Evolutionary conservation across 1,284 basidiomycete genomes (phyloP).

Genomic region (Dichomitus squalens): DNA sequence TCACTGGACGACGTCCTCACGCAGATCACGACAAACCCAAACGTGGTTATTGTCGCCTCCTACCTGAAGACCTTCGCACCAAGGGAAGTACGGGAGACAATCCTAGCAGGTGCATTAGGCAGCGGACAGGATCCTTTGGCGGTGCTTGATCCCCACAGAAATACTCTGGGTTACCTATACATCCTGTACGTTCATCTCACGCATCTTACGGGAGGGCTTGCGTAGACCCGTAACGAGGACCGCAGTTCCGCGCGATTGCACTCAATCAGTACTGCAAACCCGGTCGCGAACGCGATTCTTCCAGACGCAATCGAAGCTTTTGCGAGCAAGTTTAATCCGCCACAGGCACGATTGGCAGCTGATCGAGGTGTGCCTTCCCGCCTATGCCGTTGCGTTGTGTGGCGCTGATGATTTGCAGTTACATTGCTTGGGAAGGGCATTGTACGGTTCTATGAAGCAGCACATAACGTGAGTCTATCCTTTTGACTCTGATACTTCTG

Average conservation of each 20-base stretch:
- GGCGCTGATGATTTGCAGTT: constrained; percentile 27
- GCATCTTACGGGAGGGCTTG: constrained; percentile 2
- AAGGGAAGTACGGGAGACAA: constrained; percentile 24
- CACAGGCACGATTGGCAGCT: constrained; percentile 62
- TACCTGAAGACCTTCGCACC: constrained; percentile 23
- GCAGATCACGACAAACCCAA: constrained; percentile 17
- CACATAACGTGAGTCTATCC: constrained; percentile 25
- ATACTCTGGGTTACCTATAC: constrained; percentile 68
- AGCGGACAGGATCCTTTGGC: constrained; percentile 63
- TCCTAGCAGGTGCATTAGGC: constrained; percentile 43
- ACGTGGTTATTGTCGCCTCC: constrained; percentile 8
- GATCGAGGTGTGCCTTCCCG: constrained; percentile 55
- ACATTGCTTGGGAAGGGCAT: constrained; percentile 39
- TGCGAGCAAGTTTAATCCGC: constrained; percentile 57
- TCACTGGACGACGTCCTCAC: constrained; percentile 21
- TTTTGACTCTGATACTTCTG: neutral
- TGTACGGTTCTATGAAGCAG: constrained; percentile 26
- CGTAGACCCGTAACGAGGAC: neutral
- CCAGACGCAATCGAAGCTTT: constrained; percentile 53
- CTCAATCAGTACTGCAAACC: constrained; percentile 17
- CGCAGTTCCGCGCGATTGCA: constrained; percentile 56
- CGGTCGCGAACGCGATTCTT: neutral
- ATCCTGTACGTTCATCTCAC: constrained; percentile 58
- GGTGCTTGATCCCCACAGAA: constrained; percentile 51
- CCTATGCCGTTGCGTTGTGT: neutral